Evolutionary conservation across 2,329 filamentous ascomycete genomes (phyloP).

Genomic region (Sphaerulina populicola): DNA sequence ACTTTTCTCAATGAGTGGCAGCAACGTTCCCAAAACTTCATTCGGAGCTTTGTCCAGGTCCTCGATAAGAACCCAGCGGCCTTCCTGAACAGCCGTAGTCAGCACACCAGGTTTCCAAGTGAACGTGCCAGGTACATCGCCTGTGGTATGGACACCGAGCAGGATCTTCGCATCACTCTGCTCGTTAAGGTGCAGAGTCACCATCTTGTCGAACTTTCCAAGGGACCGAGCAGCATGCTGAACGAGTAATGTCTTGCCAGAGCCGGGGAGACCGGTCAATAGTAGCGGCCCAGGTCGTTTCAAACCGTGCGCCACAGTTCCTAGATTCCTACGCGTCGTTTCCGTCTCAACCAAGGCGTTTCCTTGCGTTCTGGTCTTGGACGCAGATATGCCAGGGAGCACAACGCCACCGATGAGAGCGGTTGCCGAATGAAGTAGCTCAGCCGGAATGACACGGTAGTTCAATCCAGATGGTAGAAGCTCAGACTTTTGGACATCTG

Average conservation of each 20-base stretch:
- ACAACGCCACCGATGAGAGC: slow-evolving; percentile 58
- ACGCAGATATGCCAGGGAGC: slow-evolving; percentile 43
- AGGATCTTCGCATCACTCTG: slow-evolving; percentile 97
- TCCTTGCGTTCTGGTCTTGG: slow-evolving; percentile 33
- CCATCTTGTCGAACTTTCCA: slow-evolving; percentile 70
- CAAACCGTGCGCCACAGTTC: slow-evolving; percentile 58
- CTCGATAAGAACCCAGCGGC: slow-evolving; percentile 93
- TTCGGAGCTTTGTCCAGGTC: slow-evolving; percentile 91
- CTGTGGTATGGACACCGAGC: slow-evolving; percentile 86
- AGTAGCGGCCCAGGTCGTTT: slow-evolving; percentile 64
- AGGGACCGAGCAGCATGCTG: slow-evolving; percentile 74
- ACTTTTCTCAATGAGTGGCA: slow-evolving; percentile 87
- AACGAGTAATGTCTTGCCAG: slow-evolving; percentile 81
- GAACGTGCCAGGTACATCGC: slow-evolving; percentile 79
- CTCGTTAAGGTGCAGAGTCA: slow-evolving; percentile 93
- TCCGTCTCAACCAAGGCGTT: slow-evolving; percentile 57
- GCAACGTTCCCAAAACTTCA: slow-evolving; percentile 84
- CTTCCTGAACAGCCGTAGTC: slow-evolving; percentile 87
- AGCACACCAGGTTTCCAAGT: slow-evolving; percentile 86
- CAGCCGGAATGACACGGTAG: slow-evolving; percentile 13
- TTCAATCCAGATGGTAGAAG: background rate
- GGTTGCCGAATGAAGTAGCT: slow-evolving; percentile 36
- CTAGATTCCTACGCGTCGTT: slow-evolving; percentile 66
- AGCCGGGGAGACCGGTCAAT: slow-evolving; percentile 72
- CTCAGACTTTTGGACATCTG: background rate